Evolutionary conservation across 1,139 yeast species (phyloP).

Genomic region (Arxiozyma bovina): DNA sequence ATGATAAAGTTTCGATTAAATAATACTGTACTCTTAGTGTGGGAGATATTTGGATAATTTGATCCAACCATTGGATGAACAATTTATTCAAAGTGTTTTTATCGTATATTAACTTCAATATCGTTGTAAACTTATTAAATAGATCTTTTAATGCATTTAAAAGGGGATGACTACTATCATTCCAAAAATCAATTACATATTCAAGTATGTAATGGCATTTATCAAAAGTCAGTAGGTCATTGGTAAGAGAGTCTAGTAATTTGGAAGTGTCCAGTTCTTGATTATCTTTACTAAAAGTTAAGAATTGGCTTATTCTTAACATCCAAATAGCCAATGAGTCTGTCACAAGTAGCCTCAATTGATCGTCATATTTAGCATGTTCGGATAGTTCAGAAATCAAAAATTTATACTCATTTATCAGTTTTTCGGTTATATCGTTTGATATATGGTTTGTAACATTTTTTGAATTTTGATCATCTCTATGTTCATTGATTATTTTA

Average conservation of each 20-base stretch:
- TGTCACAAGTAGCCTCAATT: slow-evolving; percentile 37
- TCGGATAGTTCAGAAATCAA: slow-evolving; percentile 8
- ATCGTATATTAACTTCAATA: slow-evolving; percentile 30
- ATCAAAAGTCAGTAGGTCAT: slow-evolving; percentile 16
- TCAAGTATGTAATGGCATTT: slow-evolving; percentile 38
- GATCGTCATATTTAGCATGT: slow-evolving; percentile 10
- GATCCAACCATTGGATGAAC: slow-evolving; percentile 39
- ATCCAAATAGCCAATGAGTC: slow-evolving; percentile 63
- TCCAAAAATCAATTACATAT: slow-evolving; percentile 60
- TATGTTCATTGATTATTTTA: slow-evolving; percentile 9
- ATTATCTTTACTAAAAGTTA: slow-evolving; percentile 10
- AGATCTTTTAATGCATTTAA: slow-evolving; percentile 59
- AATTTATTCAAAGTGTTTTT: slow-evolving; percentile 18
- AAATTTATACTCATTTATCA: slow-evolving; percentile 5
- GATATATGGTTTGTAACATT: not conserved
- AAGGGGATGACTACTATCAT: slow-evolving; percentile 60
- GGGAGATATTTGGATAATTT: slow-evolving; percentile 37
- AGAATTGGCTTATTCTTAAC: slow-evolving; percentile 36
- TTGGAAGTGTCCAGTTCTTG: slow-evolving; percentile 7
- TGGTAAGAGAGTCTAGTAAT: slow-evolving; percentile 15
- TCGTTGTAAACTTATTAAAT: slow-evolving; percentile 42
- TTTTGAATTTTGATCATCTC: not conserved
- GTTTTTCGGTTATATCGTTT: slow-evolving; percentile 1
- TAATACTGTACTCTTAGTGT: slow-evolving; percentile 53
- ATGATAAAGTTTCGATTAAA: slow-evolving; percentile 47